These are phyloP conservation scores for Mucor mucedo DNA, from an alignment of 371 early-diverging fungal species.

Conservation along the genomic window DNA sequence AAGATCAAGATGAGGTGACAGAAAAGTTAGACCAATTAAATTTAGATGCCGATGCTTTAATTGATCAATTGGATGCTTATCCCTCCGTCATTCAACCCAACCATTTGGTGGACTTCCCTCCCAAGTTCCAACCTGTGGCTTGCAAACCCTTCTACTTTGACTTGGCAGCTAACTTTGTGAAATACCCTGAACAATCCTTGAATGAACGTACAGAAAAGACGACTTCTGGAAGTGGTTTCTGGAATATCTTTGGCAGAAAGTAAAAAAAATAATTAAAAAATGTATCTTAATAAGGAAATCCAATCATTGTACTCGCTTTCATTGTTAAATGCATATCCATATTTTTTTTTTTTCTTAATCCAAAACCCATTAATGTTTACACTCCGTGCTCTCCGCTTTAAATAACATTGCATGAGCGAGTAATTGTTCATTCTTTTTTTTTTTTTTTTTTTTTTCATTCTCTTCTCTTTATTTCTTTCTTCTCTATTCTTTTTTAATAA, in stretches of 20 bases:
- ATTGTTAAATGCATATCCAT: no score
- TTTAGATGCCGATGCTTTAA: slow-evolving; percentile 35
- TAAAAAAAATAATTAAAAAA: slow-evolving; percentile 17
- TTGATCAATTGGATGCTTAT: slow-evolving; percentile 57
- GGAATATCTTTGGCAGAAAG: slow-evolving; percentile 43
- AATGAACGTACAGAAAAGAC: slow-evolving; percentile 35
- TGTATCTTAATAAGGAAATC: not conserved
- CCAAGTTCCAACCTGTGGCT: slow-evolving; percentile 68
- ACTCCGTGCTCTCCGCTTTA: no score
- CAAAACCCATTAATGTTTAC: no score
- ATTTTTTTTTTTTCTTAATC: no score
- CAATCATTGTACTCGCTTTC: no score
- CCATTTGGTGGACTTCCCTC: slow-evolving; percentile 71
- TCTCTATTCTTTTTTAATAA: not conserved
- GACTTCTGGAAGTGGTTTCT: slow-evolving; percentile 25
- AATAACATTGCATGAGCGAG: no score
- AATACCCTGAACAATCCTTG: slow-evolving; percentile 58
- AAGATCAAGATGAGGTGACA: slow-evolving; percentile 36
- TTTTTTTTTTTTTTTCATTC: not conserved
- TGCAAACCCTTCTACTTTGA: slow-evolving; percentile 86
- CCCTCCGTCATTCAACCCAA: slow-evolving; percentile 43
- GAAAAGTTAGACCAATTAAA: slow-evolving; percentile 52
- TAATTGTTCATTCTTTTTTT: not conserved
- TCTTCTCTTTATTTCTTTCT: not conserved
- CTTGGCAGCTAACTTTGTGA: slow-evolving; percentile 74